A percentile compares a stretch with the other conserved stretches of the same genome.
phyloP scores from a whole-genome alignment of 441 rosid species.

The Erodium texanum region DNA sequence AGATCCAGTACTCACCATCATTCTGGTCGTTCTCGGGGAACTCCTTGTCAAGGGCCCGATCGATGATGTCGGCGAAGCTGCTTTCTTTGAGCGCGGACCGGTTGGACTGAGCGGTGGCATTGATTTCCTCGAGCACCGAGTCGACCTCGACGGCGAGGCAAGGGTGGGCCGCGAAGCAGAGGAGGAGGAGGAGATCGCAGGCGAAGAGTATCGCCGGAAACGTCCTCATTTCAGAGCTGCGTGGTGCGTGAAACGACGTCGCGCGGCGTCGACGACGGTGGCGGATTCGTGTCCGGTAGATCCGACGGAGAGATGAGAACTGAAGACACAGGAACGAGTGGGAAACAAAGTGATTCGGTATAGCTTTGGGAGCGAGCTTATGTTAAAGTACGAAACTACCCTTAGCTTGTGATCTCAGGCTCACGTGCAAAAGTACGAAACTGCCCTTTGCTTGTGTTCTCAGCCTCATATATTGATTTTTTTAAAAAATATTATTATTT shows the following conservation, averaged over 20 bases:
- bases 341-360: not conserved
- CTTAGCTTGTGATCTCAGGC: not conserved
- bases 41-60: conserved; percentile 91
- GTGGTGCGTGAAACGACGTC: not conserved
- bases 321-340: not conserved
- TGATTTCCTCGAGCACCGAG: conserved; percentile 36
- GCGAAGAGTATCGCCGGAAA: conserved; percentile 24
- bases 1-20: conserved; percentile 67
- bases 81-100: conserved; percentile 45
- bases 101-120: conserved; percentile 45
- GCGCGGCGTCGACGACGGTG: not conserved
- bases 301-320: conserved; percentile 19
- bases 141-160: conserved; percentile 29
- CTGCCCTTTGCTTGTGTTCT: not conserved
- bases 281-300: not conserved
- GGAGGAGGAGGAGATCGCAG: conserved; percentile 25
- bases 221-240: conserved; percentile 31
- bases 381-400: not conserved
- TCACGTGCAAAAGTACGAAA: not conserved
- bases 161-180: conserved; percentile 11
- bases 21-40: conserved; percentile 80
- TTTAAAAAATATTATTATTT: too few relatives aligned
- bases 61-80: conserved; percentile 81
- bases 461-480: too few relatives aligned
- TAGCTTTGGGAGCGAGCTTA: not conserved